Evolutionary conservation across 768 basidiomycete species (phyloP).

Genomic region (Rubroboletus satanas): DNA sequence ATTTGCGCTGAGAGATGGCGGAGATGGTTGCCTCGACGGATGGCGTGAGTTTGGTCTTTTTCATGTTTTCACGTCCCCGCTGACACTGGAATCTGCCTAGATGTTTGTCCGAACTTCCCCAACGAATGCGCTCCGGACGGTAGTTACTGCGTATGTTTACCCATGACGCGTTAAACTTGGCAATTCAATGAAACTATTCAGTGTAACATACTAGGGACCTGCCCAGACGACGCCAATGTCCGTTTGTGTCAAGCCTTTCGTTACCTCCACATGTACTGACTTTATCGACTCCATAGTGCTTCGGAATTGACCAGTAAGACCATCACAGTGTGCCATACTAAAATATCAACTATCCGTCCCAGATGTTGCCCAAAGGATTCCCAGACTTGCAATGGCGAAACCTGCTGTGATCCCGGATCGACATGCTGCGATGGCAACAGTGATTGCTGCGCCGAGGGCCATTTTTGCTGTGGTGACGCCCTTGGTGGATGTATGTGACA

Average conservation of each 20-base stretch:
- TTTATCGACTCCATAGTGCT: conserved; percentile 6
- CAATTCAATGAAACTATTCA: background rate
- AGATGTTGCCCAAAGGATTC: conserved; percentile 19
- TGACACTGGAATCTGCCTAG: conserved; percentile 4
- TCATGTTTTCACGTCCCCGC: background rate
- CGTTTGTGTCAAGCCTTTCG: background rate
- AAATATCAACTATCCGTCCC: background rate
- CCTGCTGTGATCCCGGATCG: conserved; percentile 11
- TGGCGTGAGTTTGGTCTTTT: conserved; percentile 8
- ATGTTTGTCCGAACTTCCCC: conserved; percentile 19
- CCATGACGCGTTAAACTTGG: no score
- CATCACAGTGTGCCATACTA: background rate
- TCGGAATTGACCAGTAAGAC: conserved; percentile 3
- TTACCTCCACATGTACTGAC: background rate
- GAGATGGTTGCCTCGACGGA: conserved; percentile 8
- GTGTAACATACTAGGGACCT: conserved; percentile 8
- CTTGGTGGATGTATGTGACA: conserved; percentile 21
- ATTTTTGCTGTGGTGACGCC: conserved; percentile 20
- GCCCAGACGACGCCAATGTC: conserved; percentile 16
- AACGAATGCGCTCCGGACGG: conserved; percentile 15
- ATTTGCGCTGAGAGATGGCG: conserved; percentile 4
- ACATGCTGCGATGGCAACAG: conserved; percentile 8
- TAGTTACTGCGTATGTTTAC: conserved; percentile 17
- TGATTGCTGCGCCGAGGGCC: conserved; percentile 10
- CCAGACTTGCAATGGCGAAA: conserved; percentile 10